These are phyloP conservation scores for Adansonia digitata DNA, from an alignment of 345 rosid genomes.

Conservation along the genomic window DNA sequence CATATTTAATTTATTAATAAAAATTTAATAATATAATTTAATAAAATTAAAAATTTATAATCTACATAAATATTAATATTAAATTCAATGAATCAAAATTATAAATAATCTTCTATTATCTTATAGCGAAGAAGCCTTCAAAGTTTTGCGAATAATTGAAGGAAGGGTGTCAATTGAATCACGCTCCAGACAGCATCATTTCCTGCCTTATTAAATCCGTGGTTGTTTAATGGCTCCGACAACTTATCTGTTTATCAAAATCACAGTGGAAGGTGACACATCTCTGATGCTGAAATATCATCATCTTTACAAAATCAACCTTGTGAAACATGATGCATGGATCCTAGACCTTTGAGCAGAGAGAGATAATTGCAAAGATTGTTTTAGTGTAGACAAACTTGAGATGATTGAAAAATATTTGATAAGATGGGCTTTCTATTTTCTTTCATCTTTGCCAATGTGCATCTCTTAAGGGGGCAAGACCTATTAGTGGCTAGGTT, in stretches of 20 bases:
- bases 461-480: too few relatives aligned
- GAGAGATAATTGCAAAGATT: neutral
- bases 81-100: too few relatives aligned
- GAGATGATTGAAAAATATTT: neutral
- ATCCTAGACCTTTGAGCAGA: neutral
- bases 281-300: neutral
- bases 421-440: neutral
- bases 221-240: neutral
- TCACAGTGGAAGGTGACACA: neutral
- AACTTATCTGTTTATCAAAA: neutral
- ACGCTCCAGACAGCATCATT: neutral
- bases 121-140: neutral
- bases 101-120: too few relatives aligned
- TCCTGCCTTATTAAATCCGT: neutral
- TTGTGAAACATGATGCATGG: neutral
- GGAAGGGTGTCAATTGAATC: neutral
- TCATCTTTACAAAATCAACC: neutral
- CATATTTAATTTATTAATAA: too few relatives aligned
- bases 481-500: too few relatives aligned
- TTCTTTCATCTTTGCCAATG: neutral
- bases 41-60: too few relatives aligned
- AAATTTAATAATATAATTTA: too few relatives aligned
- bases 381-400: neutral
- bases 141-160: neutral
- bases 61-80: too few relatives aligned